phyloP scores from a whole-genome alignment of 176 grass and related monocot genomes.

The Musa acuminata region DNA sequence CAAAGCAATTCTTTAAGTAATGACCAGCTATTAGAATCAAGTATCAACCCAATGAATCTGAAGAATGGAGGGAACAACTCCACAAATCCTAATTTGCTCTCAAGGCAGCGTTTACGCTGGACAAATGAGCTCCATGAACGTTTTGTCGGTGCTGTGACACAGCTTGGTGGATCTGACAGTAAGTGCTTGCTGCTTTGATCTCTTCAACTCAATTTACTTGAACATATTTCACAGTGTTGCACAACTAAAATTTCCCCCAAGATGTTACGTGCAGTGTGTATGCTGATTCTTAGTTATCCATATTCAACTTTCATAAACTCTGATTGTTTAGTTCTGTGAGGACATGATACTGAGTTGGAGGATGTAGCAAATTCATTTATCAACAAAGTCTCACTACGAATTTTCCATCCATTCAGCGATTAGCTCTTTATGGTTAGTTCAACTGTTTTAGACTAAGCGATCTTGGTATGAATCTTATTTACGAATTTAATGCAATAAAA shows the following conservation, averaged over 20 bases:
- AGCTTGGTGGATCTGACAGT: constrained; percentile 97
- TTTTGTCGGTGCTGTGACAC: constrained; percentile 88
- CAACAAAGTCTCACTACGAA: too few species aligned
- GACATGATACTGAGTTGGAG: too few species aligned
- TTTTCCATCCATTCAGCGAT: too few species aligned
- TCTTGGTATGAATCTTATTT: not conserved
- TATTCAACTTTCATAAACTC: not conserved
- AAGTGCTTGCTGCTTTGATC: constrained; percentile 23
- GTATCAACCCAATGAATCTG: constrained; percentile 34
- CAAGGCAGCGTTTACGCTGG: constrained; percentile 88
- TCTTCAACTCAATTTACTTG: not conserved
- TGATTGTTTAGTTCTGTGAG: not conserved
- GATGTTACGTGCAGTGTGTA: too few species aligned
- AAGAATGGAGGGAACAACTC: constrained; percentile 32
- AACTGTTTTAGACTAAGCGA: too few species aligned
- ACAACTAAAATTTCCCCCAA: too few species aligned
- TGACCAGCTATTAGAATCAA: constrained; percentile 45
- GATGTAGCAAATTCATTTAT: too few species aligned
- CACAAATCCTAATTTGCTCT: constrained; percentile 33
- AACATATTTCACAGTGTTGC: not conserved
- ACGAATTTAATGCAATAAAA: not conserved
- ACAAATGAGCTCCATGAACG: constrained; percentile 85
- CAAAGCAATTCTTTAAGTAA: constrained; percentile 19
- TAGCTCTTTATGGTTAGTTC: too few species aligned
- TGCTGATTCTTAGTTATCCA: too few species aligned